Evolutionary conservation across 1,284 basidiomycete genomes (phyloP).

Genomic region (Neonothopanus nambi): DNA sequence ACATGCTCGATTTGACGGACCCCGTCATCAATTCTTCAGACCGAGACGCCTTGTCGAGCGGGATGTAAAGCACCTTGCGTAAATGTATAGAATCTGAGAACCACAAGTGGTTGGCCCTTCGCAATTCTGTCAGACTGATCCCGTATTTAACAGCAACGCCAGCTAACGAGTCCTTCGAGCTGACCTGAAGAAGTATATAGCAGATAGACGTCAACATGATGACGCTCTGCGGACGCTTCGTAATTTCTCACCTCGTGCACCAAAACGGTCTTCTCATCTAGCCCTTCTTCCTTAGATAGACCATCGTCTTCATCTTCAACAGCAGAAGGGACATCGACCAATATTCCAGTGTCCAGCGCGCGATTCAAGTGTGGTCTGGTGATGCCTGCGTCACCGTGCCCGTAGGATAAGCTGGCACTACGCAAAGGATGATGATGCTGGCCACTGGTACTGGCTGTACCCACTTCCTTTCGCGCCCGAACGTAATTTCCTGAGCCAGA

Average conservation of each 20-base stretch:
- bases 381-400: constrained; percentile 22
- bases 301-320: constrained; percentile 17
- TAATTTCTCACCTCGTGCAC: constrained; percentile 49
- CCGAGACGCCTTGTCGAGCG: constrained; percentile 41
- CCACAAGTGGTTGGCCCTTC: constrained; percentile 89
- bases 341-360: constrained; percentile 34
- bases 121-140: constrained; percentile 78
- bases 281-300: constrained; percentile 13
- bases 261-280: constrained; percentile 49
- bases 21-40: constrained; percentile 1
- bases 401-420: constrained; percentile 4
- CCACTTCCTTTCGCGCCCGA: neutral
- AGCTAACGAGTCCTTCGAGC: constrained; percentile 74
- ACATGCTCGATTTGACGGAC: too few species aligned
- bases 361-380: constrained; percentile 46
- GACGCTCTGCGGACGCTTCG: neutral
- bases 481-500: neutral
- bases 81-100: constrained; percentile 86
- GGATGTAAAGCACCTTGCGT: constrained; percentile 80
- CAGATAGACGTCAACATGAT: neutral
- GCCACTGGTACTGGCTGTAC: neutral
- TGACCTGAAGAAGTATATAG: constrained; percentile 46
- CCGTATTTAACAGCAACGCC: constrained; percentile 88
- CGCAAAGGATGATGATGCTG: constrained; percentile 16
- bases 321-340: constrained; percentile 30